Conservation (phyloP, 495 filamentous ascomycete species). For the Choiromyces venosus region DNA sequence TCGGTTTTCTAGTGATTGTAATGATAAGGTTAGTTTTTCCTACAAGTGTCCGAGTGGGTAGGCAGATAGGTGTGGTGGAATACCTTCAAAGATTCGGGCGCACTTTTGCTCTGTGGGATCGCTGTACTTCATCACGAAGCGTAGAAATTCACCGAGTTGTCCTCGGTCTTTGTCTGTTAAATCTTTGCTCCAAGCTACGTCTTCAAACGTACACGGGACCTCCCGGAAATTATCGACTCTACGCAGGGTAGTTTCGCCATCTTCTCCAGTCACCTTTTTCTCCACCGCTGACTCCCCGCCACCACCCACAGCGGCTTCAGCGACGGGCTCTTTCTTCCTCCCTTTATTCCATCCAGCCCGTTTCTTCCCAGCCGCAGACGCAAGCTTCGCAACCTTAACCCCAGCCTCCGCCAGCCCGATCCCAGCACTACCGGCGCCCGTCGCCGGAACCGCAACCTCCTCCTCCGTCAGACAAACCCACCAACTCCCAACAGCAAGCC, state of each 20-base stretch:
- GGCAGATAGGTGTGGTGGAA: background rate
- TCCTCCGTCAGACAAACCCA: constrained; percentile 58
- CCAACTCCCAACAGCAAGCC: constrained; percentile 90
- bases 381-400: constrained; percentile 28
- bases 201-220: constrained; percentile 43
- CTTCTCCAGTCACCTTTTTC: background rate
- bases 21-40: constrained; percentile 4
- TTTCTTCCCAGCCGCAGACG: constrained; percentile 15
- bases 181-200: constrained; percentile 37
- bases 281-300: background rate
- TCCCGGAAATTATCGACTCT: constrained; percentile 65
- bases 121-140: constrained; percentile 31
- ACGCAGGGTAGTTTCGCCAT: constrained; percentile 44
- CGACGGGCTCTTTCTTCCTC: constrained; percentile 17
- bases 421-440: constrained; percentile 20
- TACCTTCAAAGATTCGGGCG: constrained; percentile 19
- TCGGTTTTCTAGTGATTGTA: background rate
- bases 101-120: constrained; percentile 27
- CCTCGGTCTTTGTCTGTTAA: constrained; percentile 35
- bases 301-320: constrained; percentile 1
- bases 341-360: constrained; percentile 40
- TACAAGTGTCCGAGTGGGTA: background rate
- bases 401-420: constrained; percentile 21
- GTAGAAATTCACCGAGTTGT: constrained; percentile 36
- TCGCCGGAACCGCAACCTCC: constrained; percentile 35